Base-by-base conservation (phyloP, 805 yeast species). In the Teunomyces cretensis region DNA sequence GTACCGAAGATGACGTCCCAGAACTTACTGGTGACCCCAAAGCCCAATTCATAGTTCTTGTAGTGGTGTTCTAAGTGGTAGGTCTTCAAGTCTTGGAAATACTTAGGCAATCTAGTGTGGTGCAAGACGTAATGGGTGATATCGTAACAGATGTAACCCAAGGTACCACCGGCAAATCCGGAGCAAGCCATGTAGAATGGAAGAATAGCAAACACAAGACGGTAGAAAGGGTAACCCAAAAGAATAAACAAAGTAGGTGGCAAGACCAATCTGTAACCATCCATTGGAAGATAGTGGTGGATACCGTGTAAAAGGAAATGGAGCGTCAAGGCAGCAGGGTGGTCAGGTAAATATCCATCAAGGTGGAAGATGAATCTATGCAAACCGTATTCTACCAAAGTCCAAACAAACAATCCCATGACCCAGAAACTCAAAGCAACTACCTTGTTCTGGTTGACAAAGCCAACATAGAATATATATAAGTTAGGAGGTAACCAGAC, bases 201-300 rank as follows among this genome's bases (percentile, higher is more conserved):
- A 56, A 94, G 76, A 6, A 90, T 50, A 4, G 72, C 62, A 60
- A 90, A 94, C 13, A 94, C 94, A 43, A 88, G 65, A 53, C 71
- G 80, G 70, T 87, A 88, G 67, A 94, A 79, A 38, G 99, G 99
- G 32, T 75, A 79, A 40, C 89, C 83, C 51, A 94, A 70, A 2
- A 78, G 67, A 12, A 84, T 51, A 52, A 92, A 84, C 60, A 94
- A 71, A 0, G 97, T 76, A 41, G 99, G 99, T 2, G 99, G 99
- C 87, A 94, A 86, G 30, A 94, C 99, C 58, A 94, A 79, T 63
- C 99, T 82, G 64, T 81, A 74, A 48, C 80, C 80, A 71, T 94
- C 99, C 99, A 95, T 94, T 51, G 99, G 99, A 55, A 94, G 76
- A 65, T 88, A 94, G 67, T 94, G 99, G 65, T 94, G 99, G 42